phyloP scores from a whole-genome alignment of 2,329 filamentous ascomycete species.

The Teratosphaeria zuluensis region DNA sequence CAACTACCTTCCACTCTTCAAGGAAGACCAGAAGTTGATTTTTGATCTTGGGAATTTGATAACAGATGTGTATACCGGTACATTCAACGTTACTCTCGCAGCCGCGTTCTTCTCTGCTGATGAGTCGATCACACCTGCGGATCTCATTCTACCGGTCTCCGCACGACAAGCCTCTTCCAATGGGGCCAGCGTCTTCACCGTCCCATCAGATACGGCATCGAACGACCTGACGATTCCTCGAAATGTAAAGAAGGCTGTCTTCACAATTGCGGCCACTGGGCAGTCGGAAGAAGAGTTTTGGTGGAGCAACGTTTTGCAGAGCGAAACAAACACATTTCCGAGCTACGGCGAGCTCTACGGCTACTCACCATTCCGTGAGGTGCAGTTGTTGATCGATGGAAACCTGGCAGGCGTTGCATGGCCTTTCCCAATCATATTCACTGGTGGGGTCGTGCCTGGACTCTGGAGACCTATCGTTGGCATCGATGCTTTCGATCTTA shows the following conservation, averaged over 20 bases:
- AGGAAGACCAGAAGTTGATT: conserved; percentile 59
- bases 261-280: conserved; percentile 68
- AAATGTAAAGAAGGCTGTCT: conserved; percentile 59
- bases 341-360: conserved; percentile 46
- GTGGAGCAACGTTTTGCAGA: conserved; percentile 67
- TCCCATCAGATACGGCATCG: conserved; percentile 54
- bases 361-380: conserved; percentile 65
- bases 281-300: conserved; percentile 74
- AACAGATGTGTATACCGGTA: conserved; percentile 59
- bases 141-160: conserved; percentile 58
- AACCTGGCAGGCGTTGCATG: conserved; percentile 63
- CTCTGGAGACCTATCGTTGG: conserved; percentile 72
- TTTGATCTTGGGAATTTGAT: conserved; percentile 72
- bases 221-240: conserved; percentile 54
- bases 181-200: conserved; percentile 55
- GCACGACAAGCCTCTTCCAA: conserved; percentile 41
- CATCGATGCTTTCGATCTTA: conserved; percentile 67
- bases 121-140: conserved; percentile 40
- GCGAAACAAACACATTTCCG: conserved; percentile 50
- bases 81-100: conserved; percentile 64
- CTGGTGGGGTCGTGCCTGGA: conserved; percentile 66
- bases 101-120: conserved; percentile 57
- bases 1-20: conserved; percentile 59
- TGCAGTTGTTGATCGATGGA: conserved; percentile 67
- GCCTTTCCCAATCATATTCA: conserved; percentile 77